phyloP scores from a whole-genome alignment of 176 grass and related monocot species.

The Bonia amplexicaulis region DNA sequence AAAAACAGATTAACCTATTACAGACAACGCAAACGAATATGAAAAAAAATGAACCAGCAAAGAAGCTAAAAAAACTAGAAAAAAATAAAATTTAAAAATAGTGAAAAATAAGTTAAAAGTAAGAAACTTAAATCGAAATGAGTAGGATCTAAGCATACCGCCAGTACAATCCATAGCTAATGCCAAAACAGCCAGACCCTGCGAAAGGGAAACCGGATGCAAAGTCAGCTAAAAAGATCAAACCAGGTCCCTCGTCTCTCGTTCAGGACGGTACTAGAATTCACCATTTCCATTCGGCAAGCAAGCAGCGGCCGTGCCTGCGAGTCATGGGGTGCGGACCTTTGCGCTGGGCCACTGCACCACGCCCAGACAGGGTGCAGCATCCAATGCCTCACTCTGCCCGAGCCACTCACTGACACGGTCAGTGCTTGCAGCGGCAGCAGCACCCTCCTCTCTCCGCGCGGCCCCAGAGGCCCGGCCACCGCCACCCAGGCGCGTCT shows the following conservation, averaged over 20 bases:
- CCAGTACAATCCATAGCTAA: neutral
- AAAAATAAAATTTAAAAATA: too few species aligned
- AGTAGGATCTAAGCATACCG: too few species aligned
- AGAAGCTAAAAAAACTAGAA: too few species aligned
- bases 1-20: too few species aligned
- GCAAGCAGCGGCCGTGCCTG: neutral
- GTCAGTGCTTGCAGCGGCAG: constrained; percentile 29
- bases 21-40: too few species aligned
- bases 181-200: neutral
- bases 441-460: neutral
- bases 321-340: neutral
- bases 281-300: neutral
- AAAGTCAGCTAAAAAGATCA: too few species aligned
- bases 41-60: too few species aligned
- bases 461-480: constrained; percentile 7
- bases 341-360: neutral
- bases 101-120: too few species aligned
- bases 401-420: constrained; percentile 25
- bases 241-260: neutral
- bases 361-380: constrained; percentile 30
- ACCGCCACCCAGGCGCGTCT: constrained; percentile 13
- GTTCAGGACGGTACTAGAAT: neutral
- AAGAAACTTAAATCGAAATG: too few species aligned
- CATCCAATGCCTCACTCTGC: constrained; percentile 48
- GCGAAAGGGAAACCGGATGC: neutral